Evolutionary conservation across 768 basidiomycete species (phyloP), one percentile per base, ranked within the genome.

Genomic region (Lentinula sp.): DNA sequence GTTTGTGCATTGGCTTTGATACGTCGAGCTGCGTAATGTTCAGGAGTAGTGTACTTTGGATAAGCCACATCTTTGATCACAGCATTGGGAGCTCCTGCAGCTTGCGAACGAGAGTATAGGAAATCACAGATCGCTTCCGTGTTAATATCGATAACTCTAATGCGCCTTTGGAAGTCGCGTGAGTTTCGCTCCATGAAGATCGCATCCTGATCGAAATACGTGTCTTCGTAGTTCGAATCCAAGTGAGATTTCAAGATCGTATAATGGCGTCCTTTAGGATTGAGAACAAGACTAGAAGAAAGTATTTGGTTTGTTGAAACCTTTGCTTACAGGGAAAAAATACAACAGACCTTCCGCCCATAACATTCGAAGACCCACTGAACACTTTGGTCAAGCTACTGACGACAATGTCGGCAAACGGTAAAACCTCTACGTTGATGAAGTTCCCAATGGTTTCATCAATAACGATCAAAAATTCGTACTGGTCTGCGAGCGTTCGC

Each of bases 161-260:
- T 81, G 59, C 96, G 91, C 7, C 76, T 78, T 56, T 80, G 74
- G 77, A 96, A 98, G 74, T 97, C 88, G 55, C 96, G 91, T 16
- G 96, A 98, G 75, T 99, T 99, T 65, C 95, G 90, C 71, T 99
- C 96, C 90, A 99, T 91, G 79, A 87, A 96, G 60, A 98, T 85
- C 45, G 92, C 94, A 68, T 99, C 96, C 71, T 95, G 91, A 68
- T 85, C 81, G 65, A 89, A 98, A 75, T 93, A 98, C 23, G 77
- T 76, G 69, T 99, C 95, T 70, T 96, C 92, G 72, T 86, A 98
- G 6, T 71, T 76, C 7, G 76, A 65, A 7, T 73, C 68, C 67
- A 93, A 76, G 51, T 85, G 74, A 0, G 74, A 68, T 67, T 90
- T 93, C 51, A 99, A 82, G 0, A 74, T 62, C 0, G 73, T 55